Evolutionary conservation across 2,329 filamentous ascomycete species (phyloP).

Genomic region (Orbilia javanica): DNA sequence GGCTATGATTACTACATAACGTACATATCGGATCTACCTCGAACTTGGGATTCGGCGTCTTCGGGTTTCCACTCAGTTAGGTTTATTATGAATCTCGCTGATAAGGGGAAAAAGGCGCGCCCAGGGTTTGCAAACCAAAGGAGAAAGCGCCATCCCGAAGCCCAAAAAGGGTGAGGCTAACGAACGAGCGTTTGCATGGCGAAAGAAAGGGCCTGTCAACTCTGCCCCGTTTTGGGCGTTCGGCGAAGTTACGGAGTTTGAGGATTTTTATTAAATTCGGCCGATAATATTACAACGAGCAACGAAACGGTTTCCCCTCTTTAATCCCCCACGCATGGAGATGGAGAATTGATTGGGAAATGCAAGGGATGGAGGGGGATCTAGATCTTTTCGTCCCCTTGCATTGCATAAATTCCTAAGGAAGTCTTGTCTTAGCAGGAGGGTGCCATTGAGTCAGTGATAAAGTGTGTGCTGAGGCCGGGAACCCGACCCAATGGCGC

Average conservation of each 20-base stretch:
- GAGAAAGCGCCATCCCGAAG: constrained; percentile 38
- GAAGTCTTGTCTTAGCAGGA: constrained; percentile 10
- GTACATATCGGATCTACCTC: constrained; percentile 28
- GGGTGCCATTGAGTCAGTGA: neutral
- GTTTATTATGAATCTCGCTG: constrained; percentile 27
- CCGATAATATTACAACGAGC: constrained; percentile 14
- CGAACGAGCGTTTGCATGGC: constrained; percentile 9
- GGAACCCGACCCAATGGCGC: constrained; percentile 4
- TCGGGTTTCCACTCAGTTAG: constrained; percentile 43
- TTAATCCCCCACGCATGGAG: constrained; percentile 15
- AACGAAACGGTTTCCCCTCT: constrained; percentile 20
- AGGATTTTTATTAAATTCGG: constrained; percentile 28
- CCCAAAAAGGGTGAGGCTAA: constrained; percentile 1
- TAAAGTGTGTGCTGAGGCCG: neutral
- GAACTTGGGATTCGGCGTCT: constrained; percentile 34
- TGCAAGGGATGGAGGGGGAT: constrained; percentile 30
- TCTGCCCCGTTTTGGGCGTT: constrained; percentile 44
- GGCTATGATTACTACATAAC: no score
- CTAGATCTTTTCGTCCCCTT: constrained; percentile 29
- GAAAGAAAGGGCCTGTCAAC: constrained; percentile 24
- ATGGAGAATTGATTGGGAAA: constrained; percentile 23
- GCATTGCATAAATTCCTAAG: constrained; percentile 23
- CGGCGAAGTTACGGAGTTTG: constrained; percentile 56
- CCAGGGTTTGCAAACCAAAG: constrained; percentile 13
- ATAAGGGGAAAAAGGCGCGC: constrained; percentile 13